These are phyloP conservation scores for Penicillium frequentans DNA, from an alignment of 2,329 filamentous ascomycete species.

Conservation along the genomic window DNA sequence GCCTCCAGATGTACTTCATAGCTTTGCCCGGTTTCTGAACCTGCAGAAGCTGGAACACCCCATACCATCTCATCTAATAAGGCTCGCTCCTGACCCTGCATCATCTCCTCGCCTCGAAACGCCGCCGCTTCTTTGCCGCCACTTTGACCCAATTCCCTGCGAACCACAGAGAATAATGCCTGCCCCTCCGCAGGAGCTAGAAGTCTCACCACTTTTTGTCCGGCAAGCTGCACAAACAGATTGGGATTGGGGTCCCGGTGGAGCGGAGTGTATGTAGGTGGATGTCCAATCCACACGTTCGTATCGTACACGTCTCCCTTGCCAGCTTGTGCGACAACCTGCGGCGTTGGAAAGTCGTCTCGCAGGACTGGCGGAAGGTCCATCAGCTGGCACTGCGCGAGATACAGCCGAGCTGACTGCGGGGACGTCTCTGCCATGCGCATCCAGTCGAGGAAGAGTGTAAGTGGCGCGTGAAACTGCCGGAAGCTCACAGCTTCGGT, in stretches of 20 bases:
- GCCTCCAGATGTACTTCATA: constrained; percentile 58
- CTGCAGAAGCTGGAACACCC: constrained; percentile 42
- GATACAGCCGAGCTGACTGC: constrained; percentile 61
- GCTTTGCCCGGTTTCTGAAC: constrained; percentile 27
- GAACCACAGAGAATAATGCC: constrained; percentile 60
- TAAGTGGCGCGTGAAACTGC: constrained; percentile 53
- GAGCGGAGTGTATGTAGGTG: constrained; percentile 85
- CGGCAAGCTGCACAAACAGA: constrained; percentile 78
- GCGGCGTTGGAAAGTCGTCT: constrained; percentile 67
- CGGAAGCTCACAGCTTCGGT: constrained; percentile 38
- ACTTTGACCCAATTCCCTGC: constrained; percentile 38
- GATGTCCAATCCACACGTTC: constrained; percentile 83
- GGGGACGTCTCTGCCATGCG: constrained; percentile 24
- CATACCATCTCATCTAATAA: constrained; percentile 71
- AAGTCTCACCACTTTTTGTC: constrained; percentile 71
- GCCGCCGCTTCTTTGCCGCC: constrained; percentile 39
- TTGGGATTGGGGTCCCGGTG: constrained; percentile 96
- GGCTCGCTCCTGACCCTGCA: constrained; percentile 72
- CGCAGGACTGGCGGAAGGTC: constrained; percentile 65
- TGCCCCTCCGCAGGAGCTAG: constrained; percentile 65
- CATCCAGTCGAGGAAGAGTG: constrained; percentile 62
- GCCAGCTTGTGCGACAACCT: constrained; percentile 62
- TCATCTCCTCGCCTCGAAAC: constrained; percentile 84
- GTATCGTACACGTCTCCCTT: constrained; percentile 83
- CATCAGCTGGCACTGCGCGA: constrained; percentile 75